These are phyloP conservation scores for Naganishia liquefaciens DNA, from an alignment of 1,284 basidiomycete genomes.

Conservation along the genomic window DNA sequence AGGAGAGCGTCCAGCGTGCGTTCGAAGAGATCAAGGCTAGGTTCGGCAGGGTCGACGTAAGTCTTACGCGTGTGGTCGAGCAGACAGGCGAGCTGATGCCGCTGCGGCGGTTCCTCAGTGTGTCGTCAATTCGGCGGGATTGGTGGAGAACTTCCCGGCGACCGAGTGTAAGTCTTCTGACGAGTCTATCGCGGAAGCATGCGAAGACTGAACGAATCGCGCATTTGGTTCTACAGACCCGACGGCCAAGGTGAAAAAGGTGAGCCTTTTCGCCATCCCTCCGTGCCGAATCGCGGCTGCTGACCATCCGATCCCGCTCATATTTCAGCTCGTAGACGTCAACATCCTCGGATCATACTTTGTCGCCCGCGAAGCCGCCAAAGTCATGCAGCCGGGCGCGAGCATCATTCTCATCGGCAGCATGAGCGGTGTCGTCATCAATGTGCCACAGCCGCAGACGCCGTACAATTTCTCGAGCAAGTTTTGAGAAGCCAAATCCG, in stretches of 20 bases:
- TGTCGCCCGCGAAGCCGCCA: conserved; percentile 88
- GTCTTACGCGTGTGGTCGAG: conserved; percentile 13
- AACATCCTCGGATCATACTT: conserved; percentile 88
- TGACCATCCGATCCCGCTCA: conserved; percentile 38
- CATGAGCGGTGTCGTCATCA: conserved; percentile 86
- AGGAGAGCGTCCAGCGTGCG: conserved; percentile 72
- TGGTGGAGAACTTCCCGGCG: conserved; percentile 88
- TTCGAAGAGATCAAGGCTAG: conserved; percentile 67
- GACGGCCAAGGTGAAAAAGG: conserved; percentile 71
- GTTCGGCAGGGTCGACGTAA: conserved; percentile 77
- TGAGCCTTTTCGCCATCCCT: not conserved
- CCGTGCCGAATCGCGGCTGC: not conserved
- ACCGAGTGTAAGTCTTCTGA: conserved; percentile 62
- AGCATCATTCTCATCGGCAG: conserved; percentile 84
- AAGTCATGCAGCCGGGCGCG: conserved; percentile 64
- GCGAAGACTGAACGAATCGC: not conserved
- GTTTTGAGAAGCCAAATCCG: too few species aligned
- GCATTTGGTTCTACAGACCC: conserved; percentile 64
- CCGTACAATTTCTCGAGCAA: conserved; percentile 89
- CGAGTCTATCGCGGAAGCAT: not conserved
- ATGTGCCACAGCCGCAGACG: conserved; percentile 84
- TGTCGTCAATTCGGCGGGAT: conserved; percentile 86
- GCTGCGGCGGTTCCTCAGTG: conserved; percentile 9
- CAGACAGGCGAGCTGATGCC: too few species aligned
- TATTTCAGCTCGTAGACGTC: conserved; percentile 69